Percentiles rank a stretch among this genome's conserved stretches.
Conservation (phyloP, 805 yeast species). For the Helenozyma rhizophorensis region DNA sequence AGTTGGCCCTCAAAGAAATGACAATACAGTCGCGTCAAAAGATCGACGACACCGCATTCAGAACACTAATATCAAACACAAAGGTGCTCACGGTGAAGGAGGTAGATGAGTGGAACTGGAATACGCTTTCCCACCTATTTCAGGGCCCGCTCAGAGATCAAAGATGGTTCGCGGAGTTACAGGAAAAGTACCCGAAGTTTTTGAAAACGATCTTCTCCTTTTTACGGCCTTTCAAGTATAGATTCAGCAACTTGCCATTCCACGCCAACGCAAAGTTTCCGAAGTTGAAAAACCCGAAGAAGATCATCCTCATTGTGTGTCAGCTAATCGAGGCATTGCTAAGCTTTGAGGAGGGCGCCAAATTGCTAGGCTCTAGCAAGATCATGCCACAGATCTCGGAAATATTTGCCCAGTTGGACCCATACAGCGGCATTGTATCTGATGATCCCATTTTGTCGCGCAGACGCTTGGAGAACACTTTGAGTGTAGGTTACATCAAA, state of each 20-base stretch:
- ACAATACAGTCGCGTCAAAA: constrained; percentile 20
- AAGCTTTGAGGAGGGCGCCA: constrained; percentile 59
- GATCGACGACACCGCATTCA: constrained; percentile 62
- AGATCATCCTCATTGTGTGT: constrained; percentile 70
- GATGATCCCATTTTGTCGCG: constrained; percentile 70
- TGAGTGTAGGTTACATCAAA: constrained; percentile 72
- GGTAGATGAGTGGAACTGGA: constrained; percentile 87
- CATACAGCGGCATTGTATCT: constrained; percentile 68
- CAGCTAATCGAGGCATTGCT: constrained; percentile 65
- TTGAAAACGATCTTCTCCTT: constrained; percentile 80
- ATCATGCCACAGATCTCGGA: constrained; percentile 85
- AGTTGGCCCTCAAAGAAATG: constrained; percentile 18
- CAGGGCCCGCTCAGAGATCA: constrained; percentile 80
- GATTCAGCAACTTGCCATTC: constrained; percentile 48
- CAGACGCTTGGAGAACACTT: constrained; percentile 54
- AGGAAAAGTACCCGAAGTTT: constrained; percentile 73
- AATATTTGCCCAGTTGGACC: constrained; percentile 80
- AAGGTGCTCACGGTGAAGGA: constrained; percentile 75
- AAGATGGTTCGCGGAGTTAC: constrained; percentile 68
- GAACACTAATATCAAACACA: constrained; percentile 60
- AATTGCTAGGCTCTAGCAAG: constrained; percentile 66
- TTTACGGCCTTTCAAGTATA: constrained; percentile 84
- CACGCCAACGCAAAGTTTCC: constrained; percentile 8
- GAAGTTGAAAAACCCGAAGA: constrained; percentile 42
- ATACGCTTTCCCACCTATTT: constrained; percentile 60